Evolutionary conservation across 495 filamentous ascomycete genomes (phyloP).

Genomic region (Glarea lozoyensis): DNA sequence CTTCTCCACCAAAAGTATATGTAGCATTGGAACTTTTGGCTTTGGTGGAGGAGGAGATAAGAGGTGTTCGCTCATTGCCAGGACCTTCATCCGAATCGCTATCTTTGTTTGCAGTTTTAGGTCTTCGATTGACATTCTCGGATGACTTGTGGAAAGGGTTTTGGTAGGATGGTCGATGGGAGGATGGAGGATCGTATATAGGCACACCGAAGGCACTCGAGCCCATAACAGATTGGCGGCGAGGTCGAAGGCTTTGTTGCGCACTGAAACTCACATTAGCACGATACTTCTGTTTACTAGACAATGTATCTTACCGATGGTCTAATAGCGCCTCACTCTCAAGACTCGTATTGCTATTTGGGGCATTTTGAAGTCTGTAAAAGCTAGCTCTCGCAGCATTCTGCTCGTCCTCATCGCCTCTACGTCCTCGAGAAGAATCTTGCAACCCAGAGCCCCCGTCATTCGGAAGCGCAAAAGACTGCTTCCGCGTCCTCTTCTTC

Average conservation of each 20-base stretch:
- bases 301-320: conserved; percentile 50
- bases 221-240: conserved; percentile 45
- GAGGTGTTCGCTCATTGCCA: conserved; percentile 50
- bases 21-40: conserved; percentile 14
- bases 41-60: conserved; percentile 35
- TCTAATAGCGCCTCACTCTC: conserved; percentile 75
- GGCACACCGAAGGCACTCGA: conserved; percentile 25
- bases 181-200: conserved; percentile 21
- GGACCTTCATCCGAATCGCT: conserved; percentile 31
- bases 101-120: conserved; percentile 21
- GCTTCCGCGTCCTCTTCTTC: conserved; percentile 52
- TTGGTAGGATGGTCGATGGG: conserved; percentile 25
- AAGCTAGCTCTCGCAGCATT: conserved; percentile 31
- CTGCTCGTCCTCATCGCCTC: conserved; percentile 22
- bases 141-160: conserved; percentile 24
- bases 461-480: conserved; percentile 49
- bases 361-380: conserved; percentile 47
- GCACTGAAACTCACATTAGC: conserved; percentile 36
- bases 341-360: conserved; percentile 69
- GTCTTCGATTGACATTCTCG: conserved; percentile 14
- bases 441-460: conserved; percentile 34
- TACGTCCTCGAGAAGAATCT: conserved; percentile 24
- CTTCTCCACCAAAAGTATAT: no score
- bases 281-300: conserved; percentile 1
- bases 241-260: conserved; percentile 60